A percentile compares a stretch with the other conserved stretches of the same genome.
phyloP scores from a whole-genome alignment of 192 early-diverging fungal species.

The Backusella australiensis region DNA sequence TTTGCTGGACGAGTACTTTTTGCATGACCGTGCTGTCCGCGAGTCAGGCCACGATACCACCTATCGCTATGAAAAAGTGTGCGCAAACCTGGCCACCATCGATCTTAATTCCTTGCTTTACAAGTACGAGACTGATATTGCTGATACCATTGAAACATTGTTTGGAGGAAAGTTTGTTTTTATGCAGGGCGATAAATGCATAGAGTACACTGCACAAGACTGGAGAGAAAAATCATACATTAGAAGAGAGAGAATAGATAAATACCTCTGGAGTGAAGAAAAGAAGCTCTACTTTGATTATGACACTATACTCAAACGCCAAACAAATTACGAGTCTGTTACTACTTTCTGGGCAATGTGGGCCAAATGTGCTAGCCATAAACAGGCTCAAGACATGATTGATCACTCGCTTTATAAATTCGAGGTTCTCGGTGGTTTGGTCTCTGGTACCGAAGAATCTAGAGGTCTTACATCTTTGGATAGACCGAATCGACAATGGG shows the following conservation, averaged over 20 bases:
- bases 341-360: constrained; percentile 93
- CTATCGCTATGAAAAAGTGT: constrained; percentile 88
- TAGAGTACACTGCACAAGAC: constrained; percentile 44
- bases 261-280: constrained; percentile 85
- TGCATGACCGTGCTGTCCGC: constrained; percentile 96
- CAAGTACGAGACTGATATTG: constrained; percentile 96
- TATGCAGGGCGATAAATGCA: constrained; percentile 22
- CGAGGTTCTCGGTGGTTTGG: constrained; percentile 89
- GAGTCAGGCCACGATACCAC: constrained; percentile 99
- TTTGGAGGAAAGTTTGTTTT: constrained; percentile 47
- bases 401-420: constrained; percentile 66
- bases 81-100: constrained; percentile 89
- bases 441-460: constrained; percentile 89
- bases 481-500: constrained; percentile 95
- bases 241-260: constrained; percentile 66
- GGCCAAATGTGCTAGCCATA: constrained; percentile 74
- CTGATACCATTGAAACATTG: constrained; percentile 60
- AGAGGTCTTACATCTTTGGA: constrained; percentile 78
- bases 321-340: constrained; percentile 81
- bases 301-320: constrained; percentile 66
- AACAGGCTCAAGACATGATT: constrained; percentile 78
- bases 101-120: constrained; percentile 92
- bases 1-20: constrained; percentile 90
- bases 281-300: constrained; percentile 88
- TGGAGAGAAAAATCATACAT: constrained; percentile 66